Evolutionary conservation across 192 early-diverging fungal species (phyloP), one percentile per base, ranked within the genome.

Genomic region (Geranomyces michiganensis): DNA sequence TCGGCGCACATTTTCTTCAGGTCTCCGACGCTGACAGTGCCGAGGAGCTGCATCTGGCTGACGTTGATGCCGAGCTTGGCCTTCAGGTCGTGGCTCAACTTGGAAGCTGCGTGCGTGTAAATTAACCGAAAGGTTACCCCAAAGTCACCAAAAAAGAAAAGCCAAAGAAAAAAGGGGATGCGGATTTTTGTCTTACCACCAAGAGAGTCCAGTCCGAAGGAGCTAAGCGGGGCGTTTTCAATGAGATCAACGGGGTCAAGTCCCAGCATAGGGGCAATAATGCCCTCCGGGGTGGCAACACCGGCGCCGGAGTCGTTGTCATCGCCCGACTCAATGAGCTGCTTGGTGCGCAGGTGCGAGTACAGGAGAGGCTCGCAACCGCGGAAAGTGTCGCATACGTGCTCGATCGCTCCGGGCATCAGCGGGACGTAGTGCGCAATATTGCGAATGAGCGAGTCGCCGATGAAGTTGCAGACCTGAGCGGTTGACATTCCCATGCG

Each of bases 391-490:
- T 41, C 36, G 36, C 36, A 21, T 3, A 55, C 51, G 27, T 55
- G 27, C 27, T 55, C 21, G 51, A 21, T 24, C n/a, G 51, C 51
- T 3, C 51, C 51, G 15, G 51, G 51, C 51, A 55, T 55, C 21
- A 41, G 36, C 36, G 36, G 36, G 10, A 41, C 36, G 36, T 41
- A 41, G 36, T 41, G 32, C 14, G 51, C 21, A 15, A 55, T 27
- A 7, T 55, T 55, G 51, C 26, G 51, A 55, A n/a, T 24, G 22
- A 64, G n/a, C 7, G 41, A 17, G 49, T 67, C 66, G 6, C 49
- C 47, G 66, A 67, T 55, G 66, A 67, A 67, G 27, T 56, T 56
- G 66, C 66, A 67, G 24, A 67, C 48, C 32, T 67, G 66, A 19
- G 59, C 31, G 49, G 66, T 55, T 24, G 46, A 30, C 48, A 67